Base-by-base conservation (phyloP, 495 filamentous ascomycete genomes). In the Penicillium desertorum region DNA sequence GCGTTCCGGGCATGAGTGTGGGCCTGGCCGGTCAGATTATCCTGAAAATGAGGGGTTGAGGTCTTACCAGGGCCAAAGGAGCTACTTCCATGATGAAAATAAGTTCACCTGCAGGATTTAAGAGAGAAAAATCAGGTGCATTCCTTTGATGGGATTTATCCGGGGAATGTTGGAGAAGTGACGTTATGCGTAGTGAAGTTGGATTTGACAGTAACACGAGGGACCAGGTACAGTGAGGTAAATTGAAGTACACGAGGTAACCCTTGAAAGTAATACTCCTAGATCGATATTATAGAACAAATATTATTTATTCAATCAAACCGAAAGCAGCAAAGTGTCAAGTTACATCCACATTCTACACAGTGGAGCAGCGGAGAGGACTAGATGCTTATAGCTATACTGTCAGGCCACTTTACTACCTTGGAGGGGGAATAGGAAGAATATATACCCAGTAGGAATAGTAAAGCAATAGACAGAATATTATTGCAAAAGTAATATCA, bases 1-100 rank as follows among this genome's bases (percentile, higher is more conserved):
- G 92, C 92, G 67, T 81, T 85, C 59, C 84, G 81, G 25, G 91
- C 93, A 73, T 98, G 92, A 56, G 90, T 86, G 73, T 97, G 91
- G 61, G 92, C 94, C 88, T 94, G 36, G 5, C 1, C 3, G 55
- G 57, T 60, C 52, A 63, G 54, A 65, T 67, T 56, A 56, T 30
- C 56, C 44, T 43, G 55, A 56, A 19, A 46, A 37, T 29, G 54
- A 37, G 14, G 29, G 44, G 39, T 42, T 27, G 22, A 36, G 32
- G 45, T 57, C 74, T 56, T 71, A 86, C 85, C 69, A 83, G 59
- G 25, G 78, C 85, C 27, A 89, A 67, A 23, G 84, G 82, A 58
- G 86, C 79, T 23, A 76, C 66, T 66, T 89, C 86, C 83, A 88
- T 88, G 47, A 34, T n/a, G 20, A 44, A n/a, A 39, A 44, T 22